A percentile compares a stretch with the other conserved stretches of the same genome.
Evolutionary conservation across 768 basidiomycete species (phyloP).

Genomic region (Rhizopogon salebrosus): DNA sequence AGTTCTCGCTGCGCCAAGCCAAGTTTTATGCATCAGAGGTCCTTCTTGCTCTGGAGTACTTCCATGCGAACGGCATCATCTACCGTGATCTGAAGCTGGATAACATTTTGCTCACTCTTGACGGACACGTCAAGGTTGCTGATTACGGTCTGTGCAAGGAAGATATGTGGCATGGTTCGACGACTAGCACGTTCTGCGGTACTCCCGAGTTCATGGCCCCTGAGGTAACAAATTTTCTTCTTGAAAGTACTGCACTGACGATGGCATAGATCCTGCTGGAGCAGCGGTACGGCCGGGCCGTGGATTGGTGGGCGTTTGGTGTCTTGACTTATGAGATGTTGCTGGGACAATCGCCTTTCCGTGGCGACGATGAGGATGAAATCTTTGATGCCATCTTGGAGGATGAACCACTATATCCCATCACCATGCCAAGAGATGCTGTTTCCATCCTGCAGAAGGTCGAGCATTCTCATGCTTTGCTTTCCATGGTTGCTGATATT

Average conservation of each 20-base stretch:
- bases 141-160: slow-evolving; percentile 99
- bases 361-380: slow-evolving; percentile 98
- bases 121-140: slow-evolving; percentile 97
- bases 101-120: slow-evolving; percentile 93
- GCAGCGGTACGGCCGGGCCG: slow-evolving; percentile 96
- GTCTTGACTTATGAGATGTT: slow-evolving; percentile 99
- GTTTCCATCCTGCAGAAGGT: slow-evolving; percentile 95
- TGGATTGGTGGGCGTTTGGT: slow-evolving; percentile 99
- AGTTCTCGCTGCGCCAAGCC: slow-evolving; percentile 97
- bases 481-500: slow-evolving; percentile 2
- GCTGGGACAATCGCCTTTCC: slow-evolving; percentile 97
- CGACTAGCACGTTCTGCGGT: slow-evolving; percentile 98
- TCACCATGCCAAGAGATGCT: slow-evolving; percentile 97
- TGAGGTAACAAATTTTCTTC: slow-evolving; percentile 54
- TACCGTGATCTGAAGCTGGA: slow-evolving; percentile 98
- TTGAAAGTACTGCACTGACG: slow-evolving; percentile 4
- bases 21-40: slow-evolving; percentile 99
- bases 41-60: slow-evolving; percentile 91
- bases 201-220: slow-evolving; percentile 99
- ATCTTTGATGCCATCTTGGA: slow-evolving; percentile 99
- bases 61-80: slow-evolving; percentile 98
- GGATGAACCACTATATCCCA: slow-evolving; percentile 97
- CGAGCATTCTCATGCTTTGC: slow-evolving; percentile 5
- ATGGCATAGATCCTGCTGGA: slow-evolving; percentile 85
- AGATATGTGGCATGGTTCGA: slow-evolving; percentile 95